Percentiles rank a stretch among this genome's conserved stretches.
phyloP scores from a whole-genome alignment of 352 stramenopile genomes.

The Phytophthora syringae region DNA sequence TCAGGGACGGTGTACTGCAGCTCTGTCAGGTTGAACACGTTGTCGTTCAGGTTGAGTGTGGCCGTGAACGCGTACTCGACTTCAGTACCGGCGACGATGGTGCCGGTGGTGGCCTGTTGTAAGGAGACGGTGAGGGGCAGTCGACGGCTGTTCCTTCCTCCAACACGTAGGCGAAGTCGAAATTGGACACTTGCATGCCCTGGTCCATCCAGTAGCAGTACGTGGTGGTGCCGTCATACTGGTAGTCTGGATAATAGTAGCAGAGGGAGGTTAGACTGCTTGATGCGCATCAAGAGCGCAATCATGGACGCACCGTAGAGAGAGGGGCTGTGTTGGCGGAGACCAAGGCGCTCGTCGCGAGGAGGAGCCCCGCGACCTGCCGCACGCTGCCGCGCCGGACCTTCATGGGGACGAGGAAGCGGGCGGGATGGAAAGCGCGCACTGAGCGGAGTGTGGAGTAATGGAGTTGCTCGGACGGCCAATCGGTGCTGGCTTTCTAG shows the following conservation, averaged over 20 bases:
- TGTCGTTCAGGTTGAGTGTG: conserved; percentile 75
- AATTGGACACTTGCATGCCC: conserved; percentile 69
- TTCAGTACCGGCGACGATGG: conserved; percentile 36
- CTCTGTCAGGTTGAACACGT: conserved; percentile 68
- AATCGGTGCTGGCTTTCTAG: conserved; percentile 38
- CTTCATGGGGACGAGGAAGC: conserved; percentile 33
- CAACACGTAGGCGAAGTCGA: conserved; percentile 77
- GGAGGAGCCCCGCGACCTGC: conserved; percentile 24
- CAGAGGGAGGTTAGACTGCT: not conserved
- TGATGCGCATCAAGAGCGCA: conserved; percentile 24
- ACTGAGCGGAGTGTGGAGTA: conserved; percentile 23
- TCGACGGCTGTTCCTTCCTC: conserved; percentile 45
- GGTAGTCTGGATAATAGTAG: conserved; percentile 53
- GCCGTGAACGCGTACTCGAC: conserved; percentile 79
- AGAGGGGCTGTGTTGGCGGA: conserved; percentile 42
- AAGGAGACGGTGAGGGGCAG: conserved; percentile 68
- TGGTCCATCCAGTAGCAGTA: conserved; percentile 87
- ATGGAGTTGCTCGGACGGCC: conserved; percentile 17
- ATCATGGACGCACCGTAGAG: conserved; percentile 56
- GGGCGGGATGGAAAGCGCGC: conserved; percentile 14
- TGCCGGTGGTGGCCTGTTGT: conserved; percentile 46
- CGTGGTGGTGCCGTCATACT: conserved; percentile 77
- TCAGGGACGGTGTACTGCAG: conserved; percentile 65
- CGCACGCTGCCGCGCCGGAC: conserved; percentile 30
- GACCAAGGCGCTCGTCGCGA: conserved; percentile 25